Evolutionary conservation across 73 alveolate species (phyloP).

Genomic region (Symbiodinium pilosum): DNA sequence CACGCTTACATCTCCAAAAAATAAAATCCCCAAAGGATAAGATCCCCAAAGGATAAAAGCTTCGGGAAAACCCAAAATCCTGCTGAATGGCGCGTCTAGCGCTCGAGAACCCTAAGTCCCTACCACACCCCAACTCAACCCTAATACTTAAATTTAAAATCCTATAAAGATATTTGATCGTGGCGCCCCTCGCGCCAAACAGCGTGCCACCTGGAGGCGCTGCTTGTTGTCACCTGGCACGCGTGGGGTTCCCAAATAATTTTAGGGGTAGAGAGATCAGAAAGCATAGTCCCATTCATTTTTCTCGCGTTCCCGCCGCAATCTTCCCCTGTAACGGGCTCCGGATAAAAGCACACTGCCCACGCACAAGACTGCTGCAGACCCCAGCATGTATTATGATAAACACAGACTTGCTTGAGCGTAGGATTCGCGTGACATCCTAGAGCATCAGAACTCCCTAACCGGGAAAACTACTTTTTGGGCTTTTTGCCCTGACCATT

Average conservation of each 20-base stretch:
- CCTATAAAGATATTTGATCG: not conserved
- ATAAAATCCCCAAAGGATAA: too few relatives aligned
- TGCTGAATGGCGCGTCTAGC: not conserved
- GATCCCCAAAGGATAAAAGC: too few relatives aligned
- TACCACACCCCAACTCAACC: not conserved
- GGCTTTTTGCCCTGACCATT: not conserved
- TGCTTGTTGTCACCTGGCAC: not conserved
- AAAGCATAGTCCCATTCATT: not conserved
- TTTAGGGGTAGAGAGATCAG: not conserved
- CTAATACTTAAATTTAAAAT: not conserved
- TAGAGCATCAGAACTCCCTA: not conserved
- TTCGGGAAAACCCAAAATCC: not conserved
- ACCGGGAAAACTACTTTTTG: not conserved
- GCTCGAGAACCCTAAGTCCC: not conserved
- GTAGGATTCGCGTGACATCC: not conserved
- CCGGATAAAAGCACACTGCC: not conserved
- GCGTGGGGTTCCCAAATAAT: not conserved
- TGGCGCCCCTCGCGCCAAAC: not conserved
- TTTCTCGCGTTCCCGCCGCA: not conserved
- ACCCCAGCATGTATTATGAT: not conserved
- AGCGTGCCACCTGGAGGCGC: not conserved
- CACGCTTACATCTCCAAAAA: too few relatives aligned
- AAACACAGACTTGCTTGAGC: not conserved
- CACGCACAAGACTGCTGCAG: not conserved
- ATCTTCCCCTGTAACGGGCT: not conserved